A percentile compares a stretch with the other conserved stretches of the same genome.
Conservation (phyloP, 768 basidiomycete genomes). For the Lactarius pseudohatsudake region DNA sequence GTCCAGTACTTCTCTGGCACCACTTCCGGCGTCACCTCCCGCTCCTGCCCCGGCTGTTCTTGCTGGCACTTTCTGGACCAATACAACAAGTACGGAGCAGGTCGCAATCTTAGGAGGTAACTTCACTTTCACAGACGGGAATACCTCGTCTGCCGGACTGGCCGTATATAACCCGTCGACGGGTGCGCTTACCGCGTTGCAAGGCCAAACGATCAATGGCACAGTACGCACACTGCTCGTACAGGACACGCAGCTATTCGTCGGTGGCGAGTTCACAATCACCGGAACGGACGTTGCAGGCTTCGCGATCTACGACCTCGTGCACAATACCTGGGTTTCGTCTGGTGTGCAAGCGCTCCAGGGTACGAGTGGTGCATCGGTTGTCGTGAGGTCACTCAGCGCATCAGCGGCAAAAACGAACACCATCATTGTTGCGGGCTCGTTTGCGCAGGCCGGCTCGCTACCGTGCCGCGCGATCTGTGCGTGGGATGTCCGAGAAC, state of each 20-base stretch:
- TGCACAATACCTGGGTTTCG: constrained; percentile 58
- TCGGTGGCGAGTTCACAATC: constrained; percentile 83
- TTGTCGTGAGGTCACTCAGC: constrained; percentile 71
- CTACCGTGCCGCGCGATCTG: constrained; percentile 78
- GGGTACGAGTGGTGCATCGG: constrained; percentile 49
- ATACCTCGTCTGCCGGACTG: constrained; percentile 49
- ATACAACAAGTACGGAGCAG: constrained; percentile 62
- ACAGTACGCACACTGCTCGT: constrained; percentile 77
- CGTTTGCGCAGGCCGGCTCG: constrained; percentile 77
- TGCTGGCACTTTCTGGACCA: constrained; percentile 88
- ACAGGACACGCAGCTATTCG: constrained; percentile 63
- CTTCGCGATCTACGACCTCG: constrained; percentile 80
- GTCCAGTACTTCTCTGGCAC: constrained; percentile 41
- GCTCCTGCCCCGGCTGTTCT: constrained; percentile 78
- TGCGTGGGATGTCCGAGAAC: constrained; percentile 60
- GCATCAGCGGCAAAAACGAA: constrained; percentile 58
- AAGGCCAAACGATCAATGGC: constrained; percentile 66
- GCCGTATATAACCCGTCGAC: constrained; percentile 68
- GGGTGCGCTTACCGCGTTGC: constrained; percentile 50
- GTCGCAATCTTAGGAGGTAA: constrained; percentile 87
- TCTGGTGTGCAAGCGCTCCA: constrained; percentile 60
- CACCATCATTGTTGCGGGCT: constrained; percentile 80
- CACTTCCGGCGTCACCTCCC: constrained; percentile 56
- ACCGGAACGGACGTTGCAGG: constrained; percentile 58
- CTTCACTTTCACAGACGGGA: constrained; percentile 60